Evolutionary conservation across 768 basidiomycete genomes (phyloP).

Genomic region (Trametes villosa): DNA sequence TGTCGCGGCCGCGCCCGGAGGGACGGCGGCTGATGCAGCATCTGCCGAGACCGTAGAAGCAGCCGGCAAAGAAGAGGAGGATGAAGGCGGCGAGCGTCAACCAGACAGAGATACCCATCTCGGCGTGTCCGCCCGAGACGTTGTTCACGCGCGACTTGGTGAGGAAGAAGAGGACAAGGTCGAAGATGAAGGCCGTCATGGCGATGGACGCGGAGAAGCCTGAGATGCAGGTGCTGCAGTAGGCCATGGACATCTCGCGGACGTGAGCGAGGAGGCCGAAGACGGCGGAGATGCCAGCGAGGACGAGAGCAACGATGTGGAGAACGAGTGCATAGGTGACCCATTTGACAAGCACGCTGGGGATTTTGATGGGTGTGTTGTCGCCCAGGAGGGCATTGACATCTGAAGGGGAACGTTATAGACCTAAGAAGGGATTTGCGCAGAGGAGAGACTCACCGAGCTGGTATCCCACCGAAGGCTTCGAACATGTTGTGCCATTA

Average conservation of each 20-base stretch:
- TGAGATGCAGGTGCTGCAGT: conserved; percentile 79
- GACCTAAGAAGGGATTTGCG: not conserved
- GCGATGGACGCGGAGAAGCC: conserved; percentile 80
- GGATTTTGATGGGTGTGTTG: conserved; percentile 67
- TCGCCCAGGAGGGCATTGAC: conserved; percentile 82
- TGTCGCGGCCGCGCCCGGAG: conserved; percentile 41
- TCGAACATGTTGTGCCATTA: conserved; percentile 71
- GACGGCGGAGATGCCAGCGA: conserved; percentile 70
- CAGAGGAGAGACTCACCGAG: conserved; percentile 60
- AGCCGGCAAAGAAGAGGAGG: conserved; percentile 88
- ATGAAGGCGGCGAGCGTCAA: conserved; percentile 86
- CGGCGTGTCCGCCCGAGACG: conserved; percentile 72
- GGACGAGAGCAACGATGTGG: conserved; percentile 84
- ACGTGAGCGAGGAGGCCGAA: conserved; percentile 91
- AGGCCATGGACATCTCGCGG: conserved; percentile 83
- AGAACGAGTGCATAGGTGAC: conserved; percentile 92
- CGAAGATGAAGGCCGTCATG: conserved; percentile 90
- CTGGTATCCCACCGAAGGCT: conserved; percentile 82
- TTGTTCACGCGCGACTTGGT: conserved; percentile 82
- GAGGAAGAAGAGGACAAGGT: conserved; percentile 88
- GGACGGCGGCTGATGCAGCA: conserved; percentile 76
- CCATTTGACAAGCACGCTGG: conserved; percentile 88
- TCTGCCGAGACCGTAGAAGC: conserved; percentile 82
- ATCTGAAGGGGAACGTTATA: conserved; percentile 50
- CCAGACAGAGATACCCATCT: conserved; percentile 91